Base-by-base conservation (phyloP, 805 yeast species). In the Myxozyma lipomycoides region DNA sequence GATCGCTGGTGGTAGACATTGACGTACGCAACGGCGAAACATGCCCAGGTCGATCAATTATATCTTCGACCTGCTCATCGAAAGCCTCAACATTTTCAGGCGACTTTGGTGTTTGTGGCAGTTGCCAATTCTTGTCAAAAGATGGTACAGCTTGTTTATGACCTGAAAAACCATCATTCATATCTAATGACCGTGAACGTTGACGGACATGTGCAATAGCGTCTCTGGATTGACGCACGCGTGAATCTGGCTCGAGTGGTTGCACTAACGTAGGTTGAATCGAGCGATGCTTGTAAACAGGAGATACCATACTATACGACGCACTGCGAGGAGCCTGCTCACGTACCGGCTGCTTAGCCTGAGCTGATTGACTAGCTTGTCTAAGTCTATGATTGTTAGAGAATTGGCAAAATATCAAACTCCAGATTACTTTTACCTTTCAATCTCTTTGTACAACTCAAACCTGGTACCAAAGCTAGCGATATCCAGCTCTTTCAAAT, bases 391-490 rank as follows among this genome's bases (percentile, higher is more conserved):
- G 25, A 43, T 18, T n/a, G 12, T 28, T 30, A 15, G n/a, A 23
- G 12, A n/a, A 17, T 19, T n/a, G 17, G 21, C 21, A 3, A 17
- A 43, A 12, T 18, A 19, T 22, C 5, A 22, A 43, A 10, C 6
- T 19, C 15, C 15, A 21, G 25, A 22, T 35, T 32, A 32, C 45
- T 3, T n/a, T n/a, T 32, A 43, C 34, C 81, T 78, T 65, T 87
- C 95, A 61, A 93, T 91, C 65, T 87, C 95, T 64, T 88, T 89
- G 68, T 81, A 83, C 42, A 93, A 79, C 66, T 90, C 96, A 68
- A 89, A 93, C 57, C 99, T 77, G 0, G 96, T 90, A 24, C 99
- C 99, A 71, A 93, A 93, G 3, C 95, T 86, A 43, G 80, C 76
- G 46, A 93, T 91, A 49, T 90, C 98, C 51, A 93, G 73, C 67